Conservation (phyloP, 805 yeast genomes). For the Debaryomyces tyrocola region DNA sequence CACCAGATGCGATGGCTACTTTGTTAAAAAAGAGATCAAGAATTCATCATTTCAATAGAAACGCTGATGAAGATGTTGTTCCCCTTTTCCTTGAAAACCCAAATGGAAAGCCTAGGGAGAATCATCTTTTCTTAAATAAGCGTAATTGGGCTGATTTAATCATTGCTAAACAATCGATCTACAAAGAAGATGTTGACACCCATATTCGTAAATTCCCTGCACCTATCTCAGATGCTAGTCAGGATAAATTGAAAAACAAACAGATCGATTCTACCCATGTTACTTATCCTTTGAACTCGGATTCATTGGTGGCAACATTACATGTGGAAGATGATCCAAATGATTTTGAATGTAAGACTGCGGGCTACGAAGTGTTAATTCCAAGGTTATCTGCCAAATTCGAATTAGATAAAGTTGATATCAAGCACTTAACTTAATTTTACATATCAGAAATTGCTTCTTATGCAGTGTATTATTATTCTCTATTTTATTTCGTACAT, state of each 20-base stretch:
- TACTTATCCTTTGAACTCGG: slow-evolving; percentile 55
- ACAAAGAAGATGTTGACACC: slow-evolving; percentile 17
- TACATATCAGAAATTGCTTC: background rate
- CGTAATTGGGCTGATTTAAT: slow-evolving; percentile 75
- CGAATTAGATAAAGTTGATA: slow-evolving; percentile 25
- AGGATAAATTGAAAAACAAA: slow-evolving; percentile 10
- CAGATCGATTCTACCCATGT: slow-evolving; percentile 30
- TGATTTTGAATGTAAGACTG: slow-evolving; percentile 51
- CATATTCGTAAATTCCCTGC: slow-evolving; percentile 42
- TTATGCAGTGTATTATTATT: background rate
- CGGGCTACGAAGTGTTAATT: slow-evolving; percentile 66
- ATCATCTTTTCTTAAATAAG: slow-evolving; percentile 57
- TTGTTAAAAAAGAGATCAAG: slow-evolving; percentile 67
- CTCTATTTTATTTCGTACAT: background rate
- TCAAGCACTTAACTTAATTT: slow-evolving; percentile 29
- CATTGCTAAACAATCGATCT: slow-evolving; percentile 41
- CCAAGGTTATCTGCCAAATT: slow-evolving; percentile 52
- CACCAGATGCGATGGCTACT: slow-evolving; percentile 82
- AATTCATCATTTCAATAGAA: slow-evolving; percentile 62
- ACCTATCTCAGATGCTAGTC: slow-evolving; percentile 23
- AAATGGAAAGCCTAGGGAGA: slow-evolving; percentile 48
- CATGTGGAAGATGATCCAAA: slow-evolving; percentile 67
- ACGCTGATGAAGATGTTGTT: slow-evolving; percentile 80
- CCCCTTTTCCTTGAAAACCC: slow-evolving; percentile 65
- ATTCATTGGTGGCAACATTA: slow-evolving; percentile 65